Conservation (phyloP, 179 eudicot species). For the Beta macrorhiza region DNA sequence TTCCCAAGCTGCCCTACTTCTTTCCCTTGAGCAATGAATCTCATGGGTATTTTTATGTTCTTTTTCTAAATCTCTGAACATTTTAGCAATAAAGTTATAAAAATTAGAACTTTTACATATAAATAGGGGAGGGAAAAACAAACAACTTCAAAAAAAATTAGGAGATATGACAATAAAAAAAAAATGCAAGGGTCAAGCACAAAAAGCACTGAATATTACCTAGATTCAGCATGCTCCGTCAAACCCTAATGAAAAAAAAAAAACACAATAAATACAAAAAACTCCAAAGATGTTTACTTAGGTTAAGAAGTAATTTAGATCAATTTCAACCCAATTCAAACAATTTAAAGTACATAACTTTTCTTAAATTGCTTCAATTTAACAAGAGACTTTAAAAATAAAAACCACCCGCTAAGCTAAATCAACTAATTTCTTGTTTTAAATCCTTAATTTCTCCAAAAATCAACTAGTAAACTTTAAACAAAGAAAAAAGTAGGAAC, state of each 20-base stretch:
- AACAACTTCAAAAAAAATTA: no score
- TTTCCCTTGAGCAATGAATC: slow-evolving; percentile 72
- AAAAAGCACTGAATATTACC: slow-evolving; percentile 17
- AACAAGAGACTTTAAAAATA: background rate
- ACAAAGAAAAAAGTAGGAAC: slow-evolving; percentile 1
- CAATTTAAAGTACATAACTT: background rate
- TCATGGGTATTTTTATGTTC: slow-evolving; percentile 40
- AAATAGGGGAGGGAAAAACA: no score
- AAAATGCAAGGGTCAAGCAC: background rate
- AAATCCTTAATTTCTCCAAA: background rate
- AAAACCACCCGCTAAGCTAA: background rate
- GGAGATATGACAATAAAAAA: no score
- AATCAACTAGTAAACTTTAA: background rate
- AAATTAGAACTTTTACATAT: background rate
- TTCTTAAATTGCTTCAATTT: background rate
- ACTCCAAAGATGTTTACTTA: background rate
- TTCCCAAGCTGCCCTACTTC: slow-evolving; percentile 69
- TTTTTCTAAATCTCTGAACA: slow-evolving; percentile 39
- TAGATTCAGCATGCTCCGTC: slow-evolving; percentile 19
- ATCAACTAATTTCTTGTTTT: background rate
- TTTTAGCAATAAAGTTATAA: slow-evolving; percentile 4
- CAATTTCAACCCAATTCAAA: slow-evolving; percentile 6
- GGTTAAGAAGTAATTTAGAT: background rate
- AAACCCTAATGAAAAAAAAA: slow-evolving; percentile 25
- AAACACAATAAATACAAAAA: background rate